Percentiles rank a stretch among this genome's conserved stretches.
phyloP scores from a whole-genome alignment of 495 filamentous ascomycete genomes.

The Chaetomidium leptoderma region DNA sequence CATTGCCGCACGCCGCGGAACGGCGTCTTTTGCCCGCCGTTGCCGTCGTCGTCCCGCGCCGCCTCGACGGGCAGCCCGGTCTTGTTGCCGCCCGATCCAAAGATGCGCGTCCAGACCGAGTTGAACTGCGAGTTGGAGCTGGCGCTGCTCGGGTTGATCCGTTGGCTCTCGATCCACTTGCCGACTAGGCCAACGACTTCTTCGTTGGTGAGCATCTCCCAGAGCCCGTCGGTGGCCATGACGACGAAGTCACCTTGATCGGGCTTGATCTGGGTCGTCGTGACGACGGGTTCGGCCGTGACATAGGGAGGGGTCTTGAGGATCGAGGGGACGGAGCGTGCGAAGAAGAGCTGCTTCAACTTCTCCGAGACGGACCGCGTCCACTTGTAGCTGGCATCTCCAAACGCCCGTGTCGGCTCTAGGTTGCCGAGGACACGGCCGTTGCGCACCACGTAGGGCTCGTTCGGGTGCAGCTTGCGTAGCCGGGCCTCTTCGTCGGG shows the following conservation, averaged over 20 bases:
- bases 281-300: constrained; percentile 91
- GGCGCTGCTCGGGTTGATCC: constrained; percentile 28
- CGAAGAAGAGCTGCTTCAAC: constrained; percentile 81
- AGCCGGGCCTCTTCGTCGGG: constrained; percentile 76
- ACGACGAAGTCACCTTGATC: constrained; percentile 91
- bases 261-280: constrained; percentile 90
- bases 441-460: constrained; percentile 76
- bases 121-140: constrained; percentile 32
- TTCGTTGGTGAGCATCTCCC: constrained; percentile 99
- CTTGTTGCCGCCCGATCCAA: constrained; percentile 45
- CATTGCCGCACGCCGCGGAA: constrained; percentile 77
- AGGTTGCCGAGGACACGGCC: constrained; percentile 88
- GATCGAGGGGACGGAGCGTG: constrained; percentile 62
- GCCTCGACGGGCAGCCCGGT: constrained; percentile 54
- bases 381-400: constrained; percentile 98
- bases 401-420: constrained; percentile 90
- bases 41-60: constrained; percentile 27
- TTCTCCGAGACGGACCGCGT: constrained; percentile 71
- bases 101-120: constrained; percentile 54
- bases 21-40: constrained; percentile 61
- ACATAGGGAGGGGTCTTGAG: constrained; percentile 94
- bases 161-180: constrained; percentile 86
- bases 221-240: constrained; percentile 93
- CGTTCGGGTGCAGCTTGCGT: constrained; percentile 78
- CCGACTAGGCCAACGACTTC: constrained; percentile 96